Conservation (phyloP, 192 early-diverging fungal species). For the Coemansia guatemalensis region DNA sequence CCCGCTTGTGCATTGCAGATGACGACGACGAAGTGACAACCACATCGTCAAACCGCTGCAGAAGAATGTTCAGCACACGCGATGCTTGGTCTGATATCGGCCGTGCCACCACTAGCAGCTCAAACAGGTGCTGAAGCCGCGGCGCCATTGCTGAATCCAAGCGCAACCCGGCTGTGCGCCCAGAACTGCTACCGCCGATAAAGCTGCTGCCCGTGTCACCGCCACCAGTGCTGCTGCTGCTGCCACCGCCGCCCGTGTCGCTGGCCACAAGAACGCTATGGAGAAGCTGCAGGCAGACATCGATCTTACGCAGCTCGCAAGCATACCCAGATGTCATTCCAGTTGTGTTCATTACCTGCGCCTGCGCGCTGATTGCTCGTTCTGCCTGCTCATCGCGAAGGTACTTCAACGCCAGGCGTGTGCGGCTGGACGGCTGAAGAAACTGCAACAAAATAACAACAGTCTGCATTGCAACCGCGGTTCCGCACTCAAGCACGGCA, state of each 20-base stretch:
- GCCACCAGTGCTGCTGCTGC: background rate
- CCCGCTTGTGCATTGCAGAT: background rate
- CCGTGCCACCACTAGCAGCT: slow-evolving; percentile 31
- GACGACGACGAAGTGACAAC: background rate
- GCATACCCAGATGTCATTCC: slow-evolving; percentile 3
- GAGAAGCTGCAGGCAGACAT: slow-evolving; percentile 27
- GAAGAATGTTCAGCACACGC: slow-evolving; percentile 27
- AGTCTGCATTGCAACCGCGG: slow-evolving; percentile 5
- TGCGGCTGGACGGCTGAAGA: slow-evolving; percentile 23
- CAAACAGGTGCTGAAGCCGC: slow-evolving; percentile 32
- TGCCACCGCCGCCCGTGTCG: background rate
- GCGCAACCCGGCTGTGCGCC: background rate
- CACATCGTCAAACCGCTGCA: slow-evolving; percentile 43
- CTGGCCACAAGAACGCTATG: slow-evolving; percentile 25
- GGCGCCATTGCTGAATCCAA: slow-evolving; percentile 30
- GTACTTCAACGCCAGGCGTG: slow-evolving; percentile 28
- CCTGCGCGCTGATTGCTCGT: slow-evolving; percentile 11
- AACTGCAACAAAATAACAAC: slow-evolving; percentile 25
- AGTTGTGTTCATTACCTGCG: background rate
- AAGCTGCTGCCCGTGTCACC: background rate
- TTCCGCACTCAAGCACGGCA: slow-evolving; percentile 26
- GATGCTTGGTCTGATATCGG: slow-evolving; percentile 41
- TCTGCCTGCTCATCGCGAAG: slow-evolving; percentile 34
- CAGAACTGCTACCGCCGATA: background rate
- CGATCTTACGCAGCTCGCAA: slow-evolving; percentile 28